Evolutionary conservation across 352 stramenopile genomes (phyloP).

Genomic region (Phytophthora rubi): DNA sequence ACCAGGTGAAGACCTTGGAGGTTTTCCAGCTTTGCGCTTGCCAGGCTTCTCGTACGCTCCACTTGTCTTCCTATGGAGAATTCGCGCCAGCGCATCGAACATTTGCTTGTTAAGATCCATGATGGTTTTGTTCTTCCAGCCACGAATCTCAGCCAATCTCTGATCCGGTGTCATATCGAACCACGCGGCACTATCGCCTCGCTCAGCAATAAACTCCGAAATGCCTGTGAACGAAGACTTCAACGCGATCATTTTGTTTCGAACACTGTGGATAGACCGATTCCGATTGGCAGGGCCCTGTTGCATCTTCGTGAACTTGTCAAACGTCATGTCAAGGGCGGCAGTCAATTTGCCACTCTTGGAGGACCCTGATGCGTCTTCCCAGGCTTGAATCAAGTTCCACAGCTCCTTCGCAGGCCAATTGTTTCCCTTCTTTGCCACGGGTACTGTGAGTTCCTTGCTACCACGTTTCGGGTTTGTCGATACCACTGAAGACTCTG

Average conservation of each 20-base stretch:
- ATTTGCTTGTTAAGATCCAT: constrained; percentile 43
- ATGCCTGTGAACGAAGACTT: constrained; percentile 41
- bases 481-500: constrained; percentile 31
- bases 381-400: constrained; percentile 41
- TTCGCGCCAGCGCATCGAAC: constrained; percentile 34
- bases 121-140: constrained; percentile 43
- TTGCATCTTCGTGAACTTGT: constrained; percentile 36
- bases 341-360: constrained; percentile 30
- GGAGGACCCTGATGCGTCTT: constrained; percentile 22
- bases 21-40: constrained; percentile 17
- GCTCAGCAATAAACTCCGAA: constrained; percentile 33
- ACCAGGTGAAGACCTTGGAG: not conserved
- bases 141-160: constrained; percentile 33
- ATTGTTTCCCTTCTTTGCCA: constrained; percentile 38
- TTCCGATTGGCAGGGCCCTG: constrained; percentile 21
- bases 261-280: constrained; percentile 40
- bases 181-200: constrained; percentile 31
- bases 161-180: constrained; percentile 36
- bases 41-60: constrained; percentile 10
- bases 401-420: constrained; percentile 41
- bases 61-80: constrained; percentile 27
- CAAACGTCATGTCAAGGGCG: constrained; percentile 30
- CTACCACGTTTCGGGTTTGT: constrained; percentile 4
- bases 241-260: constrained; percentile 53
- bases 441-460: constrained; percentile 8